Percentiles rank a stretch among this genome's conserved stretches.
These are phyloP conservation scores for Suillus subaureus DNA, from an alignment of 768 basidiomycete species.

Conservation along the genomic window DNA sequence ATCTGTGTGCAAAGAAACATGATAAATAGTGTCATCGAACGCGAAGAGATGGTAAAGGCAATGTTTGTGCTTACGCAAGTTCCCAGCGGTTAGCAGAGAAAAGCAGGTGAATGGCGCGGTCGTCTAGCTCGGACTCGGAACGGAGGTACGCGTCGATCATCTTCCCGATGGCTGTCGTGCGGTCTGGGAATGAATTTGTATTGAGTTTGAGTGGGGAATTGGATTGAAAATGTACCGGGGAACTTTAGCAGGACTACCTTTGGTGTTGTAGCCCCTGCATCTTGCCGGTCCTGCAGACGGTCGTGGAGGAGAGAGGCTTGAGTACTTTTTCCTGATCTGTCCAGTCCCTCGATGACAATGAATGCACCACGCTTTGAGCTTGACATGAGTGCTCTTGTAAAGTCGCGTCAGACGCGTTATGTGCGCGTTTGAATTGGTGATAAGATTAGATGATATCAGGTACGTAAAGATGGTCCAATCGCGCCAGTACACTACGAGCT, in stretches of 20 bases:
- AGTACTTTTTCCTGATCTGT: constrained; percentile 92
- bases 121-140: constrained; percentile 84
- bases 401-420: background rate
- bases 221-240: constrained; percentile 60
- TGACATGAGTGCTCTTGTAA: constrained; percentile 7
- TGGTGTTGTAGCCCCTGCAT: constrained; percentile 7
- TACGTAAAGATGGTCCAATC: background rate
- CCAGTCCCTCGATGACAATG: constrained; percentile 95
- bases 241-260: constrained; percentile 74
- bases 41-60: background rate
- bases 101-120: constrained; percentile 88
- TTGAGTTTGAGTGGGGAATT: background rate
- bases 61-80: constrained; percentile 58
- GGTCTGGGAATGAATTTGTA: constrained; percentile 51
- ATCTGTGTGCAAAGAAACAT: constrained; percentile 37
- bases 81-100: constrained; percentile 99
- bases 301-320: constrained; percentile 68
- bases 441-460: constrained; percentile 1
- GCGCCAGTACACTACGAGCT: background rate
- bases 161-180: constrained; percentile 86
- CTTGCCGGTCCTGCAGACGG: constrained; percentile 43
- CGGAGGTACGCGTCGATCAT: constrained; percentile 94
- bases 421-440: background rate
- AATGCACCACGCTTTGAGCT: constrained; percentile 62
- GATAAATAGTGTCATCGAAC: background rate